Evolutionary conservation across 2,329 filamentous ascomycete genomes (phyloP), one percentile per base, ranked within the genome.

Genomic region (Coniochaeta sp.): DNA sequence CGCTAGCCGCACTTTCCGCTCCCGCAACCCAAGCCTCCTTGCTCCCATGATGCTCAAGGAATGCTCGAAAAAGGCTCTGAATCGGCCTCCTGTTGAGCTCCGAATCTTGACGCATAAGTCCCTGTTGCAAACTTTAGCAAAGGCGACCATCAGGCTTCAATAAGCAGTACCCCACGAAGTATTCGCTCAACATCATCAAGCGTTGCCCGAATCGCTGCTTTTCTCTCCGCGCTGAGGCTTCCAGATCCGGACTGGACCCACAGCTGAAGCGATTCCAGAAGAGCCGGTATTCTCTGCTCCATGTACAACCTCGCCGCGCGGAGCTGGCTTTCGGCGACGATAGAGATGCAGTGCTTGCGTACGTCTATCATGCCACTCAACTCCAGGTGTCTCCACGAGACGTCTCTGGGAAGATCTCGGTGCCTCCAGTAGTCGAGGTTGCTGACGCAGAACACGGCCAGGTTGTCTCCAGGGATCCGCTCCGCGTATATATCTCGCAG

Each of bases 201-300:
- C 4, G 58, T 59, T 1, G 63, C 49, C 1, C 68, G 61, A 2
- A 74, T 61, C 0, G 52, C 53, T 27, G 60, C 58, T 46, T 67
- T 73, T 12, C 60, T 60, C 55, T 75, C 71, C 0, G 66, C 67
- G 45, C 57, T 63, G 18, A 63, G 58, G 27, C 60, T 69, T 1
- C 68, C 66, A 0, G 68, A 65, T 1, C 72, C 73, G 22, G 71
- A 69, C 49, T 71, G 61, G 1, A 75, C 64, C 74, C 74, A 78
- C 0, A 76, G 63, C 6, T 67, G 61, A 1, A 74, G 52, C 1
- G 70, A 65, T 16, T 64, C 66, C 1, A 77, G 55, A 3, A 77
- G 58, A 0, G 65, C 67, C 0, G 71, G 69, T 12, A 77, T 67
- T 13, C 71, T 60, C 24, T 72, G 60, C 2, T 61, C 55, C 48